Evolutionary conservation across 441 rosid species (phyloP).

Genomic region (Manihot esculenta): DNA sequence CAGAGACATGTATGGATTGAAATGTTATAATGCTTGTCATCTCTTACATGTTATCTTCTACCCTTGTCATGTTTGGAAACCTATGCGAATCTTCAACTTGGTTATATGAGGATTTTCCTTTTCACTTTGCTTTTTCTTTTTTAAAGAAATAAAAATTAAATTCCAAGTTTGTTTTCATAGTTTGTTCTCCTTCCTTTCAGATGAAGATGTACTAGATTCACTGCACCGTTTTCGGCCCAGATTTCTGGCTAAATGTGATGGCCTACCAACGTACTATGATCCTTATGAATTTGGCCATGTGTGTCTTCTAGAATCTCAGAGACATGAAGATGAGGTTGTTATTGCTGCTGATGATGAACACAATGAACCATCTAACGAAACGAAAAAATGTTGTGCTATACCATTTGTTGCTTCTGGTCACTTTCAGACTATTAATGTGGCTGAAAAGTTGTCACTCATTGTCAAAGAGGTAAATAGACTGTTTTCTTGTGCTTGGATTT

Average conservation of each 20-base stretch:
- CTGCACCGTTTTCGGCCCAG: conserved; percentile 57
- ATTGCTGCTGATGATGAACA: conserved; percentile 42
- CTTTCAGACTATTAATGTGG: conserved; percentile 52
- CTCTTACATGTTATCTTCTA: neutral
- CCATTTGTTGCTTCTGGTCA: conserved; percentile 69
- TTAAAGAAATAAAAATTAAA: neutral
- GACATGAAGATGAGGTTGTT: conserved; percentile 26
- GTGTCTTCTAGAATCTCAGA: neutral
- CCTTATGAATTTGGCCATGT: conserved; percentile 21
- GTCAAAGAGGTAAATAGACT: conserved; percentile 65
- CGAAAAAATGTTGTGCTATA: conserved; percentile 55
- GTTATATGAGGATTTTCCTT: neutral
- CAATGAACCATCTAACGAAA: conserved; percentile 34
- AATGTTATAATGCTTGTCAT: conserved; percentile 16
- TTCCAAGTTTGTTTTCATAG: conserved; percentile 18
- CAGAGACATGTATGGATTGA: conserved; percentile 82
- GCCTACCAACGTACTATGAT: conserved; percentile 17
- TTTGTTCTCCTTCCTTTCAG: conserved; percentile 44
- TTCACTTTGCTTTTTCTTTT: conserved; percentile 10
- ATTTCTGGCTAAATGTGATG: conserved; percentile 28
- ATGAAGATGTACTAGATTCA: conserved; percentile 64
- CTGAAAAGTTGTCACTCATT: conserved; percentile 41
- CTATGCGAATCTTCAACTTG: neutral
- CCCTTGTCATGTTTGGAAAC: conserved; percentile 5
- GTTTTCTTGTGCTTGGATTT: conserved; percentile 6